phyloP scores from a whole-genome alignment of 1,139 yeast genomes.

The Diutina sp. region DNA sequence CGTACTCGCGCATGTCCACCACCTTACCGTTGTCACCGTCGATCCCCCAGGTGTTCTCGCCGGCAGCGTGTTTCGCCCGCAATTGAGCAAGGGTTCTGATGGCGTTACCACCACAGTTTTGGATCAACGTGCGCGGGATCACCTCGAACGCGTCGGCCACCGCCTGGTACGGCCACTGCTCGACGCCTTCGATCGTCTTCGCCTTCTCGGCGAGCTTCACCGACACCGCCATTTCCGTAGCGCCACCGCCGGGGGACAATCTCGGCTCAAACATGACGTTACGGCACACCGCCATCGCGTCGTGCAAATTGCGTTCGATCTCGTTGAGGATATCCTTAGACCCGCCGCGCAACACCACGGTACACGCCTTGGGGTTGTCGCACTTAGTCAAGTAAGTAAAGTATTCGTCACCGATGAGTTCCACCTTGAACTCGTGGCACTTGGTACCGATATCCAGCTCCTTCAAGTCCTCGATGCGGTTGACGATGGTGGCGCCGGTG shows the following conservation, averaged over 20 bases:
- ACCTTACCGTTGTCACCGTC: slow-evolving; percentile 92
- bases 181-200: slow-evolving; percentile 84
- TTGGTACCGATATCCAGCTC: slow-evolving; percentile 80
- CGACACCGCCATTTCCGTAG: slow-evolving; percentile 97
- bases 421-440: slow-evolving; percentile 88
- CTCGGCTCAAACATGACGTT: slow-evolving; percentile 93
- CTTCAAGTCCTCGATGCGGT: slow-evolving; percentile 87
- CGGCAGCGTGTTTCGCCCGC: slow-evolving; percentile 94
- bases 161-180: slow-evolving; percentile 98
- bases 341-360: slow-evolving; percentile 87
- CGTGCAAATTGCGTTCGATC: slow-evolving; percentile 93
- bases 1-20: slow-evolving; percentile 91
- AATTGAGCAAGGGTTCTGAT: slow-evolving; percentile 79
- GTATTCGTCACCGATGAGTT: slow-evolving; percentile 94
- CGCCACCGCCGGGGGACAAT: slow-evolving; percentile 97
- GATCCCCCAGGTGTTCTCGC: slow-evolving; percentile 74
- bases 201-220: slow-evolving; percentile 85
- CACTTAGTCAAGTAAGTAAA: slow-evolving; percentile 79
- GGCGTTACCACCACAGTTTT: slow-evolving; percentile 96
- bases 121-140: slow-evolving; percentile 91
- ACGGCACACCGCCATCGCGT: slow-evolving; percentile 96
- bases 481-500: slow-evolving; percentile 94
- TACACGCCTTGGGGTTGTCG: slow-evolving; percentile 83
- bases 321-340: slow-evolving; percentile 94
- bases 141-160: slow-evolving; percentile 98